These are phyloP conservation scores for Stagonosporopsis vannaccii DNA, from an alignment of 2,329 filamentous ascomycete species.

Conservation along the genomic window DNA sequence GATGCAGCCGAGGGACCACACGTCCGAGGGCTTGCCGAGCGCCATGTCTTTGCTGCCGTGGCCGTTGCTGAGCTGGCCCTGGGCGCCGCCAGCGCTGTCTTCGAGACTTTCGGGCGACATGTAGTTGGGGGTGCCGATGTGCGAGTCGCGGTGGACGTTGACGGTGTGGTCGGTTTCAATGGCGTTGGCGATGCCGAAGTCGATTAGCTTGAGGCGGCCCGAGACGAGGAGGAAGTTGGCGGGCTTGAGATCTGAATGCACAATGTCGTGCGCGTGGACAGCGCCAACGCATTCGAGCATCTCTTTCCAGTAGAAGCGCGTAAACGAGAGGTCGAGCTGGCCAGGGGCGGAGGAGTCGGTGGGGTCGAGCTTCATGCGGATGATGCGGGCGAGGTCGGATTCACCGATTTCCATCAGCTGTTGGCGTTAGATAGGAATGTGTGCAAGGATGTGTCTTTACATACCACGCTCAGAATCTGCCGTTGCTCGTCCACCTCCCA, in stretches of 20 bases:
- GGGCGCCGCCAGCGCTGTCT: slow-evolving; percentile 74
- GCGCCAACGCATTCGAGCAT: slow-evolving; percentile 96
- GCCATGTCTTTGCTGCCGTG: slow-evolving; percentile 79
- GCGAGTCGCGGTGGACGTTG: slow-evolving; percentile 94
- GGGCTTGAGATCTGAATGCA: slow-evolving; percentile 96
- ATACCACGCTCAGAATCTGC: slow-evolving; percentile 82
- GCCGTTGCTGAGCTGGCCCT: slow-evolving; percentile 50
- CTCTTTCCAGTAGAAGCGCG: slow-evolving; percentile 98
- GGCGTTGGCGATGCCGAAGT: slow-evolving; percentile 97
- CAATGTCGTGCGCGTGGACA: slow-evolving; percentile 88
- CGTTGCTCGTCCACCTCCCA: slow-evolving; percentile 95
- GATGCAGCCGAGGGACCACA: slow-evolving; percentile 96
- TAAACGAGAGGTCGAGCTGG: slow-evolving; percentile 85
- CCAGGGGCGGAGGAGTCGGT: slow-evolving; percentile 58
- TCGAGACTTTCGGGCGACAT: slow-evolving; percentile 96
- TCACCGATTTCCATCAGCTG: slow-evolving; percentile 98
- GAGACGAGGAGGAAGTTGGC: slow-evolving; percentile 95
- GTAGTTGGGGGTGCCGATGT: slow-evolving; percentile 96
- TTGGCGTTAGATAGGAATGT: slow-evolving; percentile 1
- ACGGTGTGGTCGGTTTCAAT: slow-evolving; percentile 95
- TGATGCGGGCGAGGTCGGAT: slow-evolving; percentile 85
- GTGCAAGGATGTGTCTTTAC: slow-evolving; percentile 42
- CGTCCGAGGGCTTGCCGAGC: slow-evolving; percentile 91
- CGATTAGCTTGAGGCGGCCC: slow-evolving; percentile 91
- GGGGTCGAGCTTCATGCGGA: slow-evolving; percentile 69